Evolutionary conservation across 2,329 filamentous ascomycete species (phyloP).

Genomic region (Clonostachys byssicola): DNA sequence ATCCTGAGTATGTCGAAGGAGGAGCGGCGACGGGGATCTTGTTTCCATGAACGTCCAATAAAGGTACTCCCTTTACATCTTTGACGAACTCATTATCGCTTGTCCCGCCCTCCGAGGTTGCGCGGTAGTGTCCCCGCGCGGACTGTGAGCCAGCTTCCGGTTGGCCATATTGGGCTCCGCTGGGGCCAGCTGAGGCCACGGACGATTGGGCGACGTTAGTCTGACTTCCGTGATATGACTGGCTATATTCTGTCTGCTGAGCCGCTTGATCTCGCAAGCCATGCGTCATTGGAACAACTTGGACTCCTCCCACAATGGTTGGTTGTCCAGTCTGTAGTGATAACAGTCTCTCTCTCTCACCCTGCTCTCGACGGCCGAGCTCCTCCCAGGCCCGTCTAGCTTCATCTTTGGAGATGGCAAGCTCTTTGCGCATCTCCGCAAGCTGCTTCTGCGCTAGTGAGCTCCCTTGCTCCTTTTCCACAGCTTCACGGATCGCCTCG

Average conservation of each 20-base stretch:
- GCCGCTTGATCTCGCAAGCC: constrained; percentile 50
- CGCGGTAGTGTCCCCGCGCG: background rate
- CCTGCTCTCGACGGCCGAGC: constrained; percentile 85
- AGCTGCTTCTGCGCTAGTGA: constrained; percentile 76
- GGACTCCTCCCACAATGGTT: constrained; percentile 86
- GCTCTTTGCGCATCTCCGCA: constrained; percentile 87
- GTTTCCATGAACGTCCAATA: constrained; percentile 56
- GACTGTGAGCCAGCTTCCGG: constrained; percentile 1
- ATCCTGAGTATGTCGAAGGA: constrained; percentile 37
- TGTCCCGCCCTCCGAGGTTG: constrained; percentile 55
- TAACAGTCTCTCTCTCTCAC: constrained; percentile 81
- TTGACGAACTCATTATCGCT: constrained; percentile 70
- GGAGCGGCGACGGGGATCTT: constrained; percentile 48
- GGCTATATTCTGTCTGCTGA: constrained; percentile 30
- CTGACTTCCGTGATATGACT: constrained; percentile 20
- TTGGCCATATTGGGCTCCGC: background rate
- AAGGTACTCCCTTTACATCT: constrained; percentile 56
- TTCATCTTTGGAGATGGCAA: constrained; percentile 94
- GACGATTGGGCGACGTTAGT: constrained; percentile 2
- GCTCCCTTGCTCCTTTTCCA: constrained; percentile 65
- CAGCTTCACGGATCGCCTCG: constrained; percentile 61
- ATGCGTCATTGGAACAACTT: constrained; percentile 89
- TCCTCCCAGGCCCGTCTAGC: constrained; percentile 96
- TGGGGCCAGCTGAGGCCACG: background rate
- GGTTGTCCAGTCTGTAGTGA: constrained; percentile 86